Evolutionary conservation across 1,284 basidiomycete species (phyloP), one percentile per base, ranked within the genome.

Genomic region (Heterobasidion parviporum): DNA sequence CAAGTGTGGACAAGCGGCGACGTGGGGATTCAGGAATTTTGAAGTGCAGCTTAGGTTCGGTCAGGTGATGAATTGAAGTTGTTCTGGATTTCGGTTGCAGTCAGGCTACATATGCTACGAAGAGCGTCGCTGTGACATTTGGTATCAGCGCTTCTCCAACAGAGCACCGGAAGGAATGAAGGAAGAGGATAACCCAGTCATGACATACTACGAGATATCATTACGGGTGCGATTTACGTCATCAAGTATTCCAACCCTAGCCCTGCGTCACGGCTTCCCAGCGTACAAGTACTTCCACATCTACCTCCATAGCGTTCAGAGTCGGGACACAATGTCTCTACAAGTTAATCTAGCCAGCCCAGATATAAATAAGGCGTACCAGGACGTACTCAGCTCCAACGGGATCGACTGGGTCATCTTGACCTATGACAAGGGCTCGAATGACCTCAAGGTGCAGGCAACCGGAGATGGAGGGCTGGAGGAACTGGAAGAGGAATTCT

Each of bases 401-500:
- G 82, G 81, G 49, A 87, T 90, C 63, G 89, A 95, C 69, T 97
- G 94, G 89, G 84, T 82, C 6, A 77, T 98, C 52, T 90, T 91
- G 64, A 87, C 90, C 0, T 94, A 94, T 65, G 90, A 93, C 67
- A 89, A 85, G 64, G 85, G 85, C 1, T 83, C 87, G 3, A 96
- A 95, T 67, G 93, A 97, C 71, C 78, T 98, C 57, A 94, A 92
- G 65, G 89, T 97, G 9, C 92, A 95, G 69, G 79, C 80, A 1
- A 89, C 85, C 2, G 93, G 94, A n/a, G 76, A 77, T 60, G 89
- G 86, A 26, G 92, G 94, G 0, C 78, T 99, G 10, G 92, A 96
- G 60, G 94, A 96, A 66, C 76, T 98, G 16, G 82, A 90, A 65
- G 95, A 98, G 61, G 94, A 97, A 72, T 98, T 98, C 71, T 90